Conservation (phyloP, 371 early-diverging fungal genomes). For the Mortierella sp. region DNA sequence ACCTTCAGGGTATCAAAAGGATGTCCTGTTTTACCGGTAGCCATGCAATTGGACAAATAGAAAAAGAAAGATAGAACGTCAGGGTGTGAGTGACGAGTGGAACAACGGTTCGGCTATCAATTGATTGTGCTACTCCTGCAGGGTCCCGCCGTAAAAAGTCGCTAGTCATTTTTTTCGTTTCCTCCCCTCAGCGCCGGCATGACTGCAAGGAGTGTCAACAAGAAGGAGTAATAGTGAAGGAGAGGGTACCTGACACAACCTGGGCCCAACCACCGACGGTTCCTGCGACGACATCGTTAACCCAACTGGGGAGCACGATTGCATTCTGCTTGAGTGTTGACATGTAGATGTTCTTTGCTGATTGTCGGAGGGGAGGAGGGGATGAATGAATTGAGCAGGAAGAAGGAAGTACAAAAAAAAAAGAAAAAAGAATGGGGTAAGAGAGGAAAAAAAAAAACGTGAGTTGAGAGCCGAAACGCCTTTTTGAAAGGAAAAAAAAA, state of each 20-base stretch:
- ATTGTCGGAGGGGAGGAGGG: too few relatives aligned
- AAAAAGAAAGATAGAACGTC: constrained; percentile 11
- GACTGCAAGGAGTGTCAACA: neutral
- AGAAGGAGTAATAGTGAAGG: neutral
- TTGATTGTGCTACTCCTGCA: neutral
- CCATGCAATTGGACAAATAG: neutral
- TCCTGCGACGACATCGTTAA: constrained; percentile 79
- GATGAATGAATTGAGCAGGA: neutral
- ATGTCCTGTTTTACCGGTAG: constrained; percentile 62
- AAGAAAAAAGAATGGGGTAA: constrained; percentile 9
- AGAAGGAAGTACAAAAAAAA: neutral
- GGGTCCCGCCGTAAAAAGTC: too few relatives aligned
- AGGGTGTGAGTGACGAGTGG: too few relatives aligned
- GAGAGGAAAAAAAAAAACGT: neutral
- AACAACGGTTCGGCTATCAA: too few relatives aligned
- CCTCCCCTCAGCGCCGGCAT: neutral
- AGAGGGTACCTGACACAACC: constrained; percentile 77
- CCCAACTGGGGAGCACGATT: constrained; percentile 44
- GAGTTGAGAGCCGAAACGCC: neutral
- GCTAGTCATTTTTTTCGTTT: neutral
- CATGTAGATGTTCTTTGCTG: neutral
- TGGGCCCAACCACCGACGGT: constrained; percentile 93
- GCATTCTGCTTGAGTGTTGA: constrained; percentile 16
- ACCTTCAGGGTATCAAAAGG: constrained; percentile 86
- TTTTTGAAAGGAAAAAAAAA: neutral